A percentile compares a stretch with the other conserved stretches of the same genome.
Conservation (phyloP, 2,329 filamentous ascomycete genomes). For the Nigrospora oryzae region DNA sequence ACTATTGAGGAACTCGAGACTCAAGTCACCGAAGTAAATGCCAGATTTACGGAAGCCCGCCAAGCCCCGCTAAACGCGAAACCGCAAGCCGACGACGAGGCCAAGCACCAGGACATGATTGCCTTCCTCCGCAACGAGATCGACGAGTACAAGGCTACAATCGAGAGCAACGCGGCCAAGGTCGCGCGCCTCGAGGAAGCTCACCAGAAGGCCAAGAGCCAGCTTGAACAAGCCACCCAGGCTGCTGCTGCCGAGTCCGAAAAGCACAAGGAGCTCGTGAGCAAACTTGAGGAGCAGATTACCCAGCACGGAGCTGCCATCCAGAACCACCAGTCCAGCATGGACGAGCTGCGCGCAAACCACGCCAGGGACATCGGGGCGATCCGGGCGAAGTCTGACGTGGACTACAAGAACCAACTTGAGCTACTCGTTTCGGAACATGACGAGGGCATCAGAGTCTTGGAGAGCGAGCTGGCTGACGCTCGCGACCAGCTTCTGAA, state of each 20-base stretch:
- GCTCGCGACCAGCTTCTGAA: conserved; percentile 60
- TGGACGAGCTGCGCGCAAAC: conserved; percentile 38
- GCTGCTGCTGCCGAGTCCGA: conserved; percentile 37
- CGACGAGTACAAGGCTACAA: conserved; percentile 69
- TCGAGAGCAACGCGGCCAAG: conserved; percentile 59
- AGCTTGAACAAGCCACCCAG: conserved; percentile 59
- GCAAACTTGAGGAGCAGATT: conserved; percentile 50
- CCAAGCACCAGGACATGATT: conserved; percentile 51
- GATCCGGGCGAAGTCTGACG: conserved; percentile 38
- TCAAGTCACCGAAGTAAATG: conserved; percentile 44
- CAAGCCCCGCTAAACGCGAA: conserved; percentile 29
- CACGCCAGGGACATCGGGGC: conserved; percentile 43
- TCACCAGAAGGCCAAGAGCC: conserved; percentile 54
- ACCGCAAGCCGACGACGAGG: conserved; percentile 38
- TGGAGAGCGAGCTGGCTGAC: conserved; percentile 55
- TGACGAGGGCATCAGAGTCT: conserved; percentile 41
- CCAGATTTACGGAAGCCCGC: conserved; percentile 36
- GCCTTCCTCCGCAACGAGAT: conserved; percentile 63
- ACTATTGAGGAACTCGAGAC: conserved; percentile 68
- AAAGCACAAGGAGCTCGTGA: conserved; percentile 37
- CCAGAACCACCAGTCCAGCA: conserved; percentile 41
- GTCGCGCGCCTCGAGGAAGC: conserved; percentile 68
- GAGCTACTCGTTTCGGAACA: conserved; percentile 53
- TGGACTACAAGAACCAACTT: conserved; percentile 49
- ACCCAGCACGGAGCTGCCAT: conserved; percentile 50